Conservation (phyloP, 257 asterid species). For the Linderniella brevidens region DNA sequence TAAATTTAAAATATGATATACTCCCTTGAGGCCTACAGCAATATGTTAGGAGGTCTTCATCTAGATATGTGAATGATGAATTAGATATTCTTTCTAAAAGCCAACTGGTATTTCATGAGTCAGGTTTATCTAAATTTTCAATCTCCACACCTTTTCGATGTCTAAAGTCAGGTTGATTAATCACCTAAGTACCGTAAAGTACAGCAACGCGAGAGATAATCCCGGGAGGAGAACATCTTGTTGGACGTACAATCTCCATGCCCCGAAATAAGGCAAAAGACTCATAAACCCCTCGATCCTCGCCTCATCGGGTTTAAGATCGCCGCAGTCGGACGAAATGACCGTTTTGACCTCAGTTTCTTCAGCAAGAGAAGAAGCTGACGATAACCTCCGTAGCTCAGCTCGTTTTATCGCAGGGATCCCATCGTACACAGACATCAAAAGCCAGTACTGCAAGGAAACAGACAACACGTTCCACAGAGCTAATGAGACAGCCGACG, state of each 20-base stretch:
- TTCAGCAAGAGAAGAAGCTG: too few relatives aligned
- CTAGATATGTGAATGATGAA: too few relatives aligned
- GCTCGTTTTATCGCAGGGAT: conserved; percentile 44
- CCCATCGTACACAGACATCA: conserved; percentile 55
- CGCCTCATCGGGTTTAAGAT: conserved; percentile 12
- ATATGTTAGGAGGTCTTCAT: too few relatives aligned
- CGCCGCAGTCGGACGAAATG: too few relatives aligned
- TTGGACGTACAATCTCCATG: conserved; percentile 62
- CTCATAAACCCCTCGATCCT: conserved; percentile 15
- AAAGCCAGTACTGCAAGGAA: conserved; percentile 58
- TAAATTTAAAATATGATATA: too few relatives aligned
- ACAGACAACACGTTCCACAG: conserved; percentile 59
- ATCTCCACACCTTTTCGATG: too few relatives aligned
- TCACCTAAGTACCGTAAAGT: conserved; percentile 73
- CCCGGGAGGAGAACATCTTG: conserved; percentile 78
- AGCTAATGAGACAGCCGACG: conserved; percentile 50
- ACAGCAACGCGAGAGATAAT: conserved; percentile 62
- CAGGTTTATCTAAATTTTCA: too few relatives aligned
- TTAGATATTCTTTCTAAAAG: too few relatives aligned
- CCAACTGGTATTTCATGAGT: too few relatives aligned
- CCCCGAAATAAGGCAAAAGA: conserved; percentile 33
- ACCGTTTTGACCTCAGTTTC: too few relatives aligned
- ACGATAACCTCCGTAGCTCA: conserved; percentile 21
- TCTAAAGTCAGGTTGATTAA: too few relatives aligned
- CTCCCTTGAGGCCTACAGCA: too few relatives aligned